Evolutionary conservation across 2,329 filamentous ascomycete genomes (phyloP).

Genomic region (Apiospora arundinis): DNA sequence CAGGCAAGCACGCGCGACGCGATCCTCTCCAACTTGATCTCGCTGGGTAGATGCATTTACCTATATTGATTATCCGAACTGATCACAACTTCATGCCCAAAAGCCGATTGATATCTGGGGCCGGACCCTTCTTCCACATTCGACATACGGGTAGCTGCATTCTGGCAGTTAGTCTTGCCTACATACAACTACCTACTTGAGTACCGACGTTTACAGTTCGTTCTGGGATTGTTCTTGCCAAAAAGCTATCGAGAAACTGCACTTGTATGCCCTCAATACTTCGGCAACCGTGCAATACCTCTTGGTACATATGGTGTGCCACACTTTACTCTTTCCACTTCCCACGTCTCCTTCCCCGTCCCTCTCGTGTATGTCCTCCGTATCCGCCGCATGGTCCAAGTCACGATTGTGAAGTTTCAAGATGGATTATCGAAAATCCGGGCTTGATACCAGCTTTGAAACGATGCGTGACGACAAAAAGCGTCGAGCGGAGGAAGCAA

Average conservation of each 20-base stretch:
- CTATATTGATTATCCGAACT: background rate
- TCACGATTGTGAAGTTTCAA: background rate
- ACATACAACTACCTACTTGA: background rate
- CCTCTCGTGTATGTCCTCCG: background rate
- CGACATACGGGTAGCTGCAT: background rate
- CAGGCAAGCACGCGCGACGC: background rate
- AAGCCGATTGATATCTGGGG: background rate
- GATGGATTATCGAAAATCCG: background rate
- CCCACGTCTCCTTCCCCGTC: background rate
- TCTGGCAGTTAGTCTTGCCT: background rate
- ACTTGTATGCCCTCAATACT: background rate
- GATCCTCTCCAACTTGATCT: background rate
- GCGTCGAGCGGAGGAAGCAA: background rate
- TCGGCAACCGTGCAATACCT: background rate
- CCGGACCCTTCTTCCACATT: background rate
- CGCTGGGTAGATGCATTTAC: background rate
- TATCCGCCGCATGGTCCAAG: background rate
- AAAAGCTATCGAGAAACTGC: background rate
- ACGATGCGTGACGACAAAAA: background rate
- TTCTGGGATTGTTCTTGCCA: background rate
- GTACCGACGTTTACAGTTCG: background rate
- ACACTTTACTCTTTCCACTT: too few species aligned
- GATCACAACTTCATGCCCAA: background rate
- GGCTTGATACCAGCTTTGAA: background rate
- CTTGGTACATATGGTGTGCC: background rate